These are phyloP conservation scores for Taphrina communis DNA, from an alignment of 1,139 yeast species.

Conservation along the genomic window DNA sequence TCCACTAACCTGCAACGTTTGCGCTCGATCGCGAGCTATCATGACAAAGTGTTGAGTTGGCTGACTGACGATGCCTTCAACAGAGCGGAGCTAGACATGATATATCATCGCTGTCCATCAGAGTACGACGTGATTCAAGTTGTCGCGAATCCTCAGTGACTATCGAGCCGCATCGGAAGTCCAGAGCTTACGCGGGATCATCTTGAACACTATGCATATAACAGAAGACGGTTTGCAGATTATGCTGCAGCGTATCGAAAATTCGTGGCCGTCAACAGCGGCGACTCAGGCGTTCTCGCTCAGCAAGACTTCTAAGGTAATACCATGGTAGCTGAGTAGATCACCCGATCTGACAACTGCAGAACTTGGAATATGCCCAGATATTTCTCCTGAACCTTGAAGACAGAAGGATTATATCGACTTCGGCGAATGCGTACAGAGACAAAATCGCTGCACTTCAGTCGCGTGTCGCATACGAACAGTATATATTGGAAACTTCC, in stretches of 20 bases:
- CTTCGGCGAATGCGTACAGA: background rate
- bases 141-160: no score
- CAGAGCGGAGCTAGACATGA: no score
- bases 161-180: no score
- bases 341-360: background rate
- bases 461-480: conserved; percentile 20
- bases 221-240: background rate
- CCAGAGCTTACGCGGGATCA: no score
- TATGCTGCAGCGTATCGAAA: conserved; percentile 4
- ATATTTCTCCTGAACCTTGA: conserved; percentile 21
- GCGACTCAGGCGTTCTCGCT: background rate
- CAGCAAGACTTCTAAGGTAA: conserved; percentile 5
- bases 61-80: no score
- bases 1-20: no score
- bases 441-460: conserved; percentile 21
- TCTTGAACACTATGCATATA: background rate
- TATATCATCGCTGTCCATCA: no score
- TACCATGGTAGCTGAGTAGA: no score
- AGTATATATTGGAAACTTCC: background rate
- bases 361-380: conserved; percentile 41
- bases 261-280: background rate
- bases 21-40: no score
- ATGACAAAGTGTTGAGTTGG: no score
- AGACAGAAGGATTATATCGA: background rate
- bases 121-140: no score